Base-by-base conservation (phyloP, 768 basidiomycete species). In the Pleurotus tuber-regium region DNA sequence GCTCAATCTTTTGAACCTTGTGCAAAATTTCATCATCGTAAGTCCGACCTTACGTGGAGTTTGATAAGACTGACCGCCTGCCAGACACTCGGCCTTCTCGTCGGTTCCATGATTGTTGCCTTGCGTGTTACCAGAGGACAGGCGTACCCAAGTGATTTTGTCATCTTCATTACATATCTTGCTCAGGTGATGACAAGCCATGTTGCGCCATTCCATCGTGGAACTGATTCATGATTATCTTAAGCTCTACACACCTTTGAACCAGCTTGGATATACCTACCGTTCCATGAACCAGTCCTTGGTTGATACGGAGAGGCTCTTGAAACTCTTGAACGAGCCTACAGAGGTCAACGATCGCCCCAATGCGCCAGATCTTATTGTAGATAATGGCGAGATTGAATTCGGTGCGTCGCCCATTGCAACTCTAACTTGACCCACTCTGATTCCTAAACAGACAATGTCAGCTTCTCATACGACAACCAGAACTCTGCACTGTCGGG, bases 291-390 rank as follows among this genome's bases (percentile, higher is more conserved):
- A 89, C 66, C 80, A 87, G 62, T 80, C 87, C 35, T 69, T 91
- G 50, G 82, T 90, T 16, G 90, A 93, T 62, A 87, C 90, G 5
- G 92, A 96, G 66, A 87, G 84, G 61, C 75, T 98, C 38, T 74
- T 97, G 51, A 79, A 86, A 50, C 74, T 94, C 14, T 76, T 98
- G 5, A 82, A 83, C 53, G 88, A 95, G 62, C 84, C 89, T 1
- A 86, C 81, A 0, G 94, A 95, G 54, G 82, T 98, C 55, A 82
- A 86, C 56, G 92, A 96, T 66, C 80, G 80, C 62, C 86, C 86
- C 6, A 77, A 82, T 57, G 90, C 89, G 7, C 76, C 80, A 11
- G 83, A 91, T 43, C 77, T 97, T 21, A 70, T 86, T 39, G 78
- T 92, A 6, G 70, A 80, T 14, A 76, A 84, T 46, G 86, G 93